A percentile compares a stretch with the other conserved stretches of the same genome.
These are phyloP conservation scores for Fraxinus albicans DNA, from an alignment of 305 asterid species.

Conservation along the genomic window DNA sequence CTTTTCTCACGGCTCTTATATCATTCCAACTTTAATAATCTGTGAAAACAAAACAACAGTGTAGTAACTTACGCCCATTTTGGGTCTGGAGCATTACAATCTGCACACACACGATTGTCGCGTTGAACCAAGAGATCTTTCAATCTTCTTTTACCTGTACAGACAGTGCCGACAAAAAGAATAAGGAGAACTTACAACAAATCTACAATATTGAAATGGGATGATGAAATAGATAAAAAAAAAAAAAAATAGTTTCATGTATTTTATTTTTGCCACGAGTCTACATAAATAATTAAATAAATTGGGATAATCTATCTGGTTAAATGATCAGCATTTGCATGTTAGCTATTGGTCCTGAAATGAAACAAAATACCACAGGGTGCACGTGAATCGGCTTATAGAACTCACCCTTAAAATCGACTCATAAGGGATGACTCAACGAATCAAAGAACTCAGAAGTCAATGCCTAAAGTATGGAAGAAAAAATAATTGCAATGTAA, in stretches of 20 bases:
- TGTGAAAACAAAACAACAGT: background rate
- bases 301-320: background rate
- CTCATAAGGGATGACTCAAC: background rate
- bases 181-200: slow-evolving; percentile 12
- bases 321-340: background rate
- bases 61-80: slow-evolving; percentile 92
- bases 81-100: slow-evolving; percentile 91
- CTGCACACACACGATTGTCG: slow-evolving; percentile 89
- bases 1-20: background rate
- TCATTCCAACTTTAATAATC: background rate
- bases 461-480: background rate
- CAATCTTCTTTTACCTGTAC: slow-evolving; percentile 71
- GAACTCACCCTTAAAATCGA: background rate
- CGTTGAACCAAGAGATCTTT: slow-evolving; percentile 71
- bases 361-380: background rate
- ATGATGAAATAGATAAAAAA: background rate
- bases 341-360: background rate
- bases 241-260: background rate
- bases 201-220: slow-evolving; percentile 5
- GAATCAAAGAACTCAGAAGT: background rate
- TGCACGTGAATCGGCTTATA: background rate
- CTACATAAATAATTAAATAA: slow-evolving; percentile 1
- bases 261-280: background rate
- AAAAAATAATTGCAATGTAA: background rate
- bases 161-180: background rate